phyloP scores from a whole-genome alignment of 1,284 basidiomycete genomes.

The Ganoderma sinense region DNA sequence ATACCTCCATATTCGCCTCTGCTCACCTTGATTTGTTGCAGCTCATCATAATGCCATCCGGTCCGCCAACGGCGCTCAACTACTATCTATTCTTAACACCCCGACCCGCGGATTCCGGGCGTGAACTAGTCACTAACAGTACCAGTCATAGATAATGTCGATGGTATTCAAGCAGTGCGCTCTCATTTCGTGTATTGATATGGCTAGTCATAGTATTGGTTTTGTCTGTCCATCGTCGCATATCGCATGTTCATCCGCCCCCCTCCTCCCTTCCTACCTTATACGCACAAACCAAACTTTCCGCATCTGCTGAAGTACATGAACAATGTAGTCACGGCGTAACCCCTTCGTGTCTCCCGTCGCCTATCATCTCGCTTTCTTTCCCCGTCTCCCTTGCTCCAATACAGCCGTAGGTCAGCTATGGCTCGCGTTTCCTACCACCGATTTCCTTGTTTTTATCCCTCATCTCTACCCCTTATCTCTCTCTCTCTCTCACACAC shows the following conservation, averaged over 20 bases:
- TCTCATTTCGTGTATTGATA: conserved; percentile 33
- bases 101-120: conserved; percentile 35
- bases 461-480: conserved; percentile 10
- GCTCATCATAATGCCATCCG: conserved; percentile 32
- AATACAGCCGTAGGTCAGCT: conserved; percentile 8
- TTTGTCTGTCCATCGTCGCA: conserved; percentile 29
- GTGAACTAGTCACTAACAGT: conserved; percentile 30
- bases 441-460: conserved; percentile 10
- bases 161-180: conserved; percentile 30
- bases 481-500: background rate
- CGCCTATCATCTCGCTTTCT: background rate
- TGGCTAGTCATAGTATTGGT: conserved; percentile 33
- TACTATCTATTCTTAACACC: conserved; percentile 46
- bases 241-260: conserved; percentile 25
- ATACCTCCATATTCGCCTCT: background rate
- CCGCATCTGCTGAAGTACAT: conserved; percentile 21
- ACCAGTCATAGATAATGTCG: conserved; percentile 39
- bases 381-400: conserved; percentile 6
- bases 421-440: conserved; percentile 23
- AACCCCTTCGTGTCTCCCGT: conserved; percentile 6
- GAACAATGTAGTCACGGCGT: conserved; percentile 28
- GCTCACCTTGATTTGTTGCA: conserved; percentile 8
- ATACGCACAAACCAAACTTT: conserved; percentile 3
- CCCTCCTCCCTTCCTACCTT: conserved; percentile 4
- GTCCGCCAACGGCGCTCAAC: conserved; percentile 37